Conservation (phyloP, 1,139 yeast species). For the Wickerhamomyces sp. region DNA sequence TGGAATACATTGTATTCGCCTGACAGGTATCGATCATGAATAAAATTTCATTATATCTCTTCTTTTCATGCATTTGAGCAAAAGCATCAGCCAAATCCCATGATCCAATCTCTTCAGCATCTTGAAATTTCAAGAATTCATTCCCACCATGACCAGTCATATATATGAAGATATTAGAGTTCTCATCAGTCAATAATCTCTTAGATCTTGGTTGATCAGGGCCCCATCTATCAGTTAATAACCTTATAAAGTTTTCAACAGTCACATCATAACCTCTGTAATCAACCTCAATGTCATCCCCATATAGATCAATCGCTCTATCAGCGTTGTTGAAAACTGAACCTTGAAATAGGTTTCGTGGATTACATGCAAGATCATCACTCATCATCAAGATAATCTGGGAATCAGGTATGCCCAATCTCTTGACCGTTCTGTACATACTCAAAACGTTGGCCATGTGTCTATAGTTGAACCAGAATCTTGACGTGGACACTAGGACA, state of each 20-base stretch:
- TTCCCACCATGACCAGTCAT: constrained; percentile 99
- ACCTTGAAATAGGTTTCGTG: constrained; percentile 94
- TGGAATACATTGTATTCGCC: constrained; percentile 95
- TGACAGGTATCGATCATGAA: constrained; percentile 99
- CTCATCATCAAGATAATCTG: constrained; percentile 94
- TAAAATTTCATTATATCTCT: constrained; percentile 88
- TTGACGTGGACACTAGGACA: constrained; percentile 87
- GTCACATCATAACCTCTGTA: constrained; percentile 97
- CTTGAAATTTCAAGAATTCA: constrained; percentile 94
- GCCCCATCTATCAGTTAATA: constrained; percentile 93
- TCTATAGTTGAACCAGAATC: constrained; percentile 97
- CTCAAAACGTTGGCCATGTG: constrained; percentile 97
- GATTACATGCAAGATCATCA: constrained; percentile 96
- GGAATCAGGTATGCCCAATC: constrained; percentile 95
- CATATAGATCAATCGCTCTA: constrained; percentile 89
- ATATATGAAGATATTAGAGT: constrained; percentile 88
- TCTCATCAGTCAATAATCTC: constrained; percentile 85
- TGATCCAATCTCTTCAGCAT: constrained; percentile 95
- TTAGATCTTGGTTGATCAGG: constrained; percentile 90
- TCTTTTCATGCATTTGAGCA: constrained; percentile 95
- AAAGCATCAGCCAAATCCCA: constrained; percentile 97
- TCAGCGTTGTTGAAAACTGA: constrained; percentile 93
- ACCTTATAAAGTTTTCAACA: constrained; percentile 87
- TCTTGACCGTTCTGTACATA: constrained; percentile 90
- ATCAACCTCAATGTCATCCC: constrained; percentile 93